Evolutionary conservation across 2,329 filamentous ascomycete genomes (phyloP).

Genomic region (Dryadomyces sulphureus): DNA sequence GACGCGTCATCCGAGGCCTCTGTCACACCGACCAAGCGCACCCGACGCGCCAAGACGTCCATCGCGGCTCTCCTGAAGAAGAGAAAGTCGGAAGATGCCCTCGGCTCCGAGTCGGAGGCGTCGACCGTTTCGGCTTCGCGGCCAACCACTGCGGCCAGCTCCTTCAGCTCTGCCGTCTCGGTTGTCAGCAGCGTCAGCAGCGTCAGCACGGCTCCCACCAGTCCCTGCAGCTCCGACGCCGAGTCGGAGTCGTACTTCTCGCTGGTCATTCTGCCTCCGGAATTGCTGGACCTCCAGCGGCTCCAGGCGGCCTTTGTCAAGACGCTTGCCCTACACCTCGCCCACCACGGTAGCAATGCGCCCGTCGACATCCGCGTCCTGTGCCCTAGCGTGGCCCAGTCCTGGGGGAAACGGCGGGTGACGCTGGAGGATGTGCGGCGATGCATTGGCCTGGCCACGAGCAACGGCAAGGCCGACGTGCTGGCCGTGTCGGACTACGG

Average conservation of each 20-base stretch:
- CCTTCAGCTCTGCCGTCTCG: neutral
- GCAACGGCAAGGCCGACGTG: neutral
- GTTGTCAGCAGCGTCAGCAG: neutral
- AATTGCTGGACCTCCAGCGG: slow-evolving; percentile 43
- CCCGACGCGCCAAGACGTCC: slow-evolving; percentile 7
- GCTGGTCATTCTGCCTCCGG: slow-evolving; percentile 25
- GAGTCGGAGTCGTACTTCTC: slow-evolving; percentile 7
- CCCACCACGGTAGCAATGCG: slow-evolving; percentile 48
- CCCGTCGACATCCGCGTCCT: slow-evolving; percentile 50
- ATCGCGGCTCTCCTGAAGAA: slow-evolving; percentile 10
- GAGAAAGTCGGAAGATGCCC: too few relatives aligned
- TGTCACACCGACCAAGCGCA: slow-evolving; percentile 6
- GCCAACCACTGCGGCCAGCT: too few relatives aligned
- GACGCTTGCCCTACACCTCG: slow-evolving; percentile 52
- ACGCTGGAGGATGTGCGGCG: slow-evolving; percentile 49
- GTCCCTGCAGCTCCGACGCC: slow-evolving; percentile 20
- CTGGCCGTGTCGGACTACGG: slow-evolving; percentile 29
- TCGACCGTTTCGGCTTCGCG: too few relatives aligned
- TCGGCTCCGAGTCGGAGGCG: neutral
- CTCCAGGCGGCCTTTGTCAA: slow-evolving; percentile 55
- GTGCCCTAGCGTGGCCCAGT: slow-evolving; percentile 45
- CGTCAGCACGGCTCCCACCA: slow-evolving; percentile 24
- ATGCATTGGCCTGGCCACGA: slow-evolving; percentile 43
- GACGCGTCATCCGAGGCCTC: neutral
- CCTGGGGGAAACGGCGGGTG: slow-evolving; percentile 60